Evolutionary conservation across 331 rosid species (phyloP).

Genomic region (Malus hybrid): DNA sequence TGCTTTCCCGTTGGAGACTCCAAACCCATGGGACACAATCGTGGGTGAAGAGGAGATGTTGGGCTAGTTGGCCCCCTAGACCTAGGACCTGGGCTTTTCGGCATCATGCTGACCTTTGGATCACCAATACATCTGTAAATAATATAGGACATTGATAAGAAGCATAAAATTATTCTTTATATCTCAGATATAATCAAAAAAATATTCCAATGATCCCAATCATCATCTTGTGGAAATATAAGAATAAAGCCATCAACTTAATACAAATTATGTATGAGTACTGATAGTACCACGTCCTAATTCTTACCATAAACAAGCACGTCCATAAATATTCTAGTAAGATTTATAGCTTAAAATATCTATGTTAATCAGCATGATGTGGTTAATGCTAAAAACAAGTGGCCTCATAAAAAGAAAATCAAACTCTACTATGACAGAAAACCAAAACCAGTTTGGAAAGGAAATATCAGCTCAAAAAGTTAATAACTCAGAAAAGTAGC

Average conservation of each 20-base stretch:
- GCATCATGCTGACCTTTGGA: slow-evolving; percentile 36
- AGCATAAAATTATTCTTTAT: background rate
- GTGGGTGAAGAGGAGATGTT: slow-evolving; percentile 75
- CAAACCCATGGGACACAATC: slow-evolving; percentile 39
- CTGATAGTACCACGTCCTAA: background rate
- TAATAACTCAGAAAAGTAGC: background rate
- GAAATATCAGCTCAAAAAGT: background rate
- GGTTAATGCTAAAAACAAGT: background rate
- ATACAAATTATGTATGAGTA: background rate
- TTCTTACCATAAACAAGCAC: background rate
- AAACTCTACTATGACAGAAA: background rate
- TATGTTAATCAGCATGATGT: background rate
- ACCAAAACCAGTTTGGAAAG: background rate
- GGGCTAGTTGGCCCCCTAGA: slow-evolving; percentile 89
- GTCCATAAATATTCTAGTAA: background rate
- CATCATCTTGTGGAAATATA: background rate
- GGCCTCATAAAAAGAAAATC: background rate
- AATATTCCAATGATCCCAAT: background rate
- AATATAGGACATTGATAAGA: background rate
- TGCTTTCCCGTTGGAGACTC: slow-evolving; percentile 72
- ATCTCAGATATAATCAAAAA: background rate
- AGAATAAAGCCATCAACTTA: background rate
- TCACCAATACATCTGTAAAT: slow-evolving; percentile 48
- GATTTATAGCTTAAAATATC: background rate
- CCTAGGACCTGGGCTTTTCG: slow-evolving; percentile 81